Percentiles rank a stretch among this genome's conserved stretches.
phyloP scores from a whole-genome alignment of 257 asterid genomes.

The Coffea canephora region DNA sequence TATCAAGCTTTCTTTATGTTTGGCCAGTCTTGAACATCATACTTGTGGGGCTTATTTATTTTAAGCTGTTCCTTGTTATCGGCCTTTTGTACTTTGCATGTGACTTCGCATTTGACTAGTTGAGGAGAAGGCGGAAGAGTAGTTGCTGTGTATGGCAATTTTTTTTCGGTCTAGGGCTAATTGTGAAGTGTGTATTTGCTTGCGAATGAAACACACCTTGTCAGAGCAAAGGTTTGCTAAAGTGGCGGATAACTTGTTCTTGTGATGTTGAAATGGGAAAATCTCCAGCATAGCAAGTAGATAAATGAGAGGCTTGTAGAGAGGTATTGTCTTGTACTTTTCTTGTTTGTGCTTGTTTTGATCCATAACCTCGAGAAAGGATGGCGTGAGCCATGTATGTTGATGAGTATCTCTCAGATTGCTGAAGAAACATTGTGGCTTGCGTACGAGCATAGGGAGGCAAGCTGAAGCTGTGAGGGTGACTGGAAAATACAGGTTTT shows the following conservation, averaged over 20 bases:
- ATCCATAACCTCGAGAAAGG: too few species aligned
- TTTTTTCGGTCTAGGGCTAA: neutral
- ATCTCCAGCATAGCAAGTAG: neutral
- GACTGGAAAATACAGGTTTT: too few species aligned
- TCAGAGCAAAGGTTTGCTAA: neutral
- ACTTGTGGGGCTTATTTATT: neutral
- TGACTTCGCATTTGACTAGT: neutral
- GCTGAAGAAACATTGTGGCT: too few species aligned
- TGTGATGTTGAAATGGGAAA: neutral
- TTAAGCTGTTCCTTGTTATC: neutral
- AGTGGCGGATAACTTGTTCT: neutral
- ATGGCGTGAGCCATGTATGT: too few species aligned
- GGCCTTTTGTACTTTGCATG: neutral
- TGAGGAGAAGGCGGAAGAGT: neutral
- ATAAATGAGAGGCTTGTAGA: neutral
- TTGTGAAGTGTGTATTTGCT: neutral
- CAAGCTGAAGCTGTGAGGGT: too few species aligned
- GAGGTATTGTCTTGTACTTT: too few species aligned
- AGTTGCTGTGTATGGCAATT: neutral
- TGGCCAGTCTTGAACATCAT: neutral
- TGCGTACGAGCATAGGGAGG: too few species aligned
- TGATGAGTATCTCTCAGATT: too few species aligned
- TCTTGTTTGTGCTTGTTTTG: too few species aligned
- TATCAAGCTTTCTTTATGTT: conserved; percentile 2
- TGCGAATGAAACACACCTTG: neutral